phyloP scores from a whole-genome alignment of 208 protist genomes.

The Strigomonas galati region DNA sequence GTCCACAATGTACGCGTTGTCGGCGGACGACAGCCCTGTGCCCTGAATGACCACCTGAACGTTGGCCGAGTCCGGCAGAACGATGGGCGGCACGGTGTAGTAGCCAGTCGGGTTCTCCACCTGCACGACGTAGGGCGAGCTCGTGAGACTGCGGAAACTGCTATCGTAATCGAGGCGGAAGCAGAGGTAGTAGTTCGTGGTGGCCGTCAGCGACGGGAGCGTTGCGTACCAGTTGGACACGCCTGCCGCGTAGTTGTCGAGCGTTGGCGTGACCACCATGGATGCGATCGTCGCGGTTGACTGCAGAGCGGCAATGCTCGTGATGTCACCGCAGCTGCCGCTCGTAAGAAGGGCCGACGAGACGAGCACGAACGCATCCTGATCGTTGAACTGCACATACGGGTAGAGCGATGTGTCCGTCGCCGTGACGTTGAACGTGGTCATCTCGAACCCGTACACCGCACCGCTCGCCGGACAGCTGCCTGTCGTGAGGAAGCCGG shows the following conservation, averaged over 20 bases:
- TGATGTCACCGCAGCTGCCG: constrained; percentile 21
- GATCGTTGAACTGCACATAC: constrained; percentile 40
- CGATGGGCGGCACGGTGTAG: constrained; percentile 40
- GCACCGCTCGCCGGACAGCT: constrained; percentile 27
- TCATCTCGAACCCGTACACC: constrained; percentile 57
- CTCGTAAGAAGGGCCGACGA: constrained; percentile 17
- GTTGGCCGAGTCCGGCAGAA: constrained; percentile 38
- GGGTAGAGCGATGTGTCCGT: constrained; percentile 33
- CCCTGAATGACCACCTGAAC: constrained; percentile 58
- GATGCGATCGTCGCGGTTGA: constrained; percentile 15
- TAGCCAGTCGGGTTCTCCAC: constrained; percentile 50
- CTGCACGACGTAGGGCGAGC: constrained; percentile 20
- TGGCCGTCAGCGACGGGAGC: constrained; percentile 28
- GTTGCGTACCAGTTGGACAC: constrained; percentile 65
- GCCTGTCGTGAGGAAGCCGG: constrained; percentile 28
- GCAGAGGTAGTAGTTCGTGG: constrained; percentile 52
- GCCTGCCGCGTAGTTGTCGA: constrained; percentile 32
- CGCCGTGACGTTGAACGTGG: constrained; percentile 57
- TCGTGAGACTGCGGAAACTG: constrained; percentile 38
- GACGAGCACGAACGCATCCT: constrained; percentile 60
- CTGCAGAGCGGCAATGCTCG: constrained; percentile 17
- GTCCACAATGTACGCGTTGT: constrained; percentile 64
- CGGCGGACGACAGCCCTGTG: constrained; percentile 31
- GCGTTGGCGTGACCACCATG: constrained; percentile 21
- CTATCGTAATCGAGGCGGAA: constrained; percentile 57